Base-by-base conservation (phyloP, 495 filamentous ascomycete genomes). In the Penicillium manginii region DNA sequence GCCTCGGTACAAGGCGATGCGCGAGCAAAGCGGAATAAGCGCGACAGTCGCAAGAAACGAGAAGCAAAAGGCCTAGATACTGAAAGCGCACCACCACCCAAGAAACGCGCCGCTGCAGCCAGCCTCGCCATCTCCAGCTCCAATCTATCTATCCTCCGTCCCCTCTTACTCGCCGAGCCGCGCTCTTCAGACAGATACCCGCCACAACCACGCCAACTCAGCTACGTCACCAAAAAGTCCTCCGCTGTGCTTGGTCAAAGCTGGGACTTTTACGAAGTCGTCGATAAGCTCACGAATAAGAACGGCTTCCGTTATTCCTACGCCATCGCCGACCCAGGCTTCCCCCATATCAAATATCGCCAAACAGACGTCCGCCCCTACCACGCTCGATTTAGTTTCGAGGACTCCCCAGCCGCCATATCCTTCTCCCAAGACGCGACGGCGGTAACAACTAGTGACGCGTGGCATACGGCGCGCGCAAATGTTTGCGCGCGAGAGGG, bases 401-500 rank as follows among this genome's bases (percentile, higher is more conserved):
- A 97, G 72, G 96, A 99, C 73, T 88, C 89, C 8, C 91, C 93
- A 2, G 86, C 88, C 1, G 86, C 88, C 0, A 86, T 78, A 19
- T 67, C 67, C 4, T 81, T 81, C 55, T 73, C 70, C 9, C 59
- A 76, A 29, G 71, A 76, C 46, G 77, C 75, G 18, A 70, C 69
- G 42, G 76, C 74, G 3, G 73, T 81, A 26, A 78, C 76, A 4
- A 77, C 77, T 3, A 74, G 47, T 40, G 77, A 76, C 57, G 73
- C 77, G 9, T 79, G 77, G 77, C 76, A 79, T 51, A 78, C 76
- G 10, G 78, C 80, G 4, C 75, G 93, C 45, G 92, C 91, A 12
- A 99, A 98, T 68, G 90, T 98, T 0, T 89, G 89, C 35, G 90
- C 91, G 7, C 79, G 96, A n/a, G 91, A 97, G 73, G 96, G 96